phyloP scores from a whole-genome alignment of 192 early-diverging fungal species.

The Umbelopsis sp. region DNA sequence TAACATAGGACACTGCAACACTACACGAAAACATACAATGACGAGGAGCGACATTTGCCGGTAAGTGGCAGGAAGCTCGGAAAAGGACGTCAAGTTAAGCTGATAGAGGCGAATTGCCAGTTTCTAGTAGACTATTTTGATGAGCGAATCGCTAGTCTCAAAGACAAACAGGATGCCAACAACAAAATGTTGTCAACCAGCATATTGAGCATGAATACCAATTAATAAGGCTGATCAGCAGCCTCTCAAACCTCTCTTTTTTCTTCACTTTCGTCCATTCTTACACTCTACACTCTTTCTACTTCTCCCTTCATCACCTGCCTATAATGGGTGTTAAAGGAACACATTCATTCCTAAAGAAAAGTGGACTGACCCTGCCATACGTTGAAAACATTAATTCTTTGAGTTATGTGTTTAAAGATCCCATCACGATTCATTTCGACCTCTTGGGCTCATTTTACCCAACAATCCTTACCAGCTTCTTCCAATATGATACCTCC shows the following conservation, averaged over 20 bases:
- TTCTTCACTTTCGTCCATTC: background rate
- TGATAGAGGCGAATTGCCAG: background rate
- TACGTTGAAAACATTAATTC: no score
- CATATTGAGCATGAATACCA: conserved; percentile 6
- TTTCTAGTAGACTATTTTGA: background rate
- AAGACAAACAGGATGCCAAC: background rate
- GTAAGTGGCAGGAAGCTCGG: conserved; percentile 3
- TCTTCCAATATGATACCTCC: no score
- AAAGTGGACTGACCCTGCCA: no score
- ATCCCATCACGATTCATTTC: no score
- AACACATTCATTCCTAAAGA: background rate
- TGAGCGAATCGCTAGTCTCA: background rate
- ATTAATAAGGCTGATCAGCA: no score
- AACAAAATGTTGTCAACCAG: background rate
- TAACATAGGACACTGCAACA: no score
- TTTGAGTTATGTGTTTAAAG: no score
- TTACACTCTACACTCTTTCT: conserved; percentile 2
- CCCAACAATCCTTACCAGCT: no score
- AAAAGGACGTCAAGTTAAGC: conserved; percentile 11
- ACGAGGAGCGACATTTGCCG: background rate
- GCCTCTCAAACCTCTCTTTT: background rate
- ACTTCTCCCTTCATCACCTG: background rate
- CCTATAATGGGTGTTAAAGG: background rate
- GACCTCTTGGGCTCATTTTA: no score
- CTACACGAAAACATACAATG: no score